These are phyloP conservation scores for Hypericum androsaemum DNA, from an alignment of 345 rosid species.

Conservation along the genomic window DNA sequence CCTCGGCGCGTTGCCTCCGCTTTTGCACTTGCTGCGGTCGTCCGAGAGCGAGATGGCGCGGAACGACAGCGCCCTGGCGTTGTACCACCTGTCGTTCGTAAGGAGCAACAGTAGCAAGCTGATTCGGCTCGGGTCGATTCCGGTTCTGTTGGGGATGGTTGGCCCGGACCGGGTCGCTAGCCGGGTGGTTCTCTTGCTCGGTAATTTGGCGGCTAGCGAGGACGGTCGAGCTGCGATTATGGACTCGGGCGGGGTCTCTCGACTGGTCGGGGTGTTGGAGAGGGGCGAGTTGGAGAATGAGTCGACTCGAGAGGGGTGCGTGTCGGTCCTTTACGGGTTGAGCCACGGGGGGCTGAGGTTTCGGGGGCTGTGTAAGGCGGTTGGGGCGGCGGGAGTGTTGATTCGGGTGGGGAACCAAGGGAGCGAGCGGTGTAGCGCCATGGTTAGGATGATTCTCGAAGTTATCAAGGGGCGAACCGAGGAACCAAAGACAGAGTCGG, in stretches of 20 bases:
- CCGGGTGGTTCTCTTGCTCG: conserved; percentile 42
- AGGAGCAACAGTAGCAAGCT: conserved; percentile 57
- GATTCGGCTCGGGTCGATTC: conserved; percentile 54
- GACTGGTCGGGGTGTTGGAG: conserved; percentile 45
- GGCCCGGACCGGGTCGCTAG: conserved; percentile 40
- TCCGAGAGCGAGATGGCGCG: conserved; percentile 50
- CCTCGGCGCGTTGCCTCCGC: conserved; percentile 71
- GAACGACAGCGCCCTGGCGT: conserved; percentile 68
- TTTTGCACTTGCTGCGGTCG: conserved; percentile 45
- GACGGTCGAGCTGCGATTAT: conserved; percentile 54
- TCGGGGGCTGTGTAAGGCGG: conserved; percentile 61
- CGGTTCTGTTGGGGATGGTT: conserved; percentile 40
- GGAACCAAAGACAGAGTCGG: conserved; percentile 37
- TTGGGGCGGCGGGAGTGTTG: conserved; percentile 49
- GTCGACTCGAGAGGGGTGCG: conserved; percentile 50
- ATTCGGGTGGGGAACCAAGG: conserved; percentile 35
- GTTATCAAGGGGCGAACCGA: conserved; percentile 32
- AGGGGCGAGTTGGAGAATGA: conserved; percentile 25
- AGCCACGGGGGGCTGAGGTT: conserved; percentile 60
- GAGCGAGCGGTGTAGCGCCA: conserved; percentile 36
- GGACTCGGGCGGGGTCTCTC: conserved; percentile 73
- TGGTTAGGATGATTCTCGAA: conserved; percentile 42
- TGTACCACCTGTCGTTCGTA: conserved; percentile 70
- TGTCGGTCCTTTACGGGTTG: conserved; percentile 47
- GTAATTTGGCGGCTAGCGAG: conserved; percentile 43